phyloP scores from a whole-genome alignment of 2,329 filamentous ascomycete species.

The Fusarium foetens region DNA sequence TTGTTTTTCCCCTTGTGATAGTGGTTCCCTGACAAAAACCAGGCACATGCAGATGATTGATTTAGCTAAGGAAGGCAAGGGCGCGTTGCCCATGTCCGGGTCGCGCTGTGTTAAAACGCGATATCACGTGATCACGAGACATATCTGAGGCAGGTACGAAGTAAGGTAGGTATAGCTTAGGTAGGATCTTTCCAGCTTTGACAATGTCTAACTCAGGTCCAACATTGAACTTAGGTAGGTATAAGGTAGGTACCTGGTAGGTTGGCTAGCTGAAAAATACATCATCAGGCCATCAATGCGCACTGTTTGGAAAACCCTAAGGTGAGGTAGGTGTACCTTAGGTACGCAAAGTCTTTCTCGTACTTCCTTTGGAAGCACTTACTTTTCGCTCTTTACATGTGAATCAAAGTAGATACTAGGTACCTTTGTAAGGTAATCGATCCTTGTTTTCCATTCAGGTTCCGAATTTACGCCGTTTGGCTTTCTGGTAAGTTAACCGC shows the following conservation, averaged over 20 bases:
- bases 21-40: not conserved
- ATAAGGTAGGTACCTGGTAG: not conserved
- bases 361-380: not conserved
- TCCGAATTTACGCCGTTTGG: slow-evolving; percentile 3
- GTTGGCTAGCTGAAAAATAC: not conserved
- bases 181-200: not conserved
- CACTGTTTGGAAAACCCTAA: not conserved
- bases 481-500: slow-evolving; percentile 1
- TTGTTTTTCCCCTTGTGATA: not conserved
- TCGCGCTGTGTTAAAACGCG: slow-evolving; percentile 41
- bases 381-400: not conserved
- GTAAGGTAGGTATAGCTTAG: too few species aligned
- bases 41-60: not conserved
- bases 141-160: not conserved
- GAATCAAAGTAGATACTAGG: not conserved
- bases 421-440: not conserved
- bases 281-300: not conserved
- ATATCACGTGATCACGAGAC: slow-evolving; percentile 26
- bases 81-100: slow-evolving; percentile 13
- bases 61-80: not conserved
- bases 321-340: too few species aligned
- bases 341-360: not conserved
- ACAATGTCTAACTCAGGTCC: not conserved
- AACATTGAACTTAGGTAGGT: not conserved
- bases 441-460: not conserved